Conservation (phyloP, 1,139 yeast genomes). For the Candida sanyaensis region DNA sequence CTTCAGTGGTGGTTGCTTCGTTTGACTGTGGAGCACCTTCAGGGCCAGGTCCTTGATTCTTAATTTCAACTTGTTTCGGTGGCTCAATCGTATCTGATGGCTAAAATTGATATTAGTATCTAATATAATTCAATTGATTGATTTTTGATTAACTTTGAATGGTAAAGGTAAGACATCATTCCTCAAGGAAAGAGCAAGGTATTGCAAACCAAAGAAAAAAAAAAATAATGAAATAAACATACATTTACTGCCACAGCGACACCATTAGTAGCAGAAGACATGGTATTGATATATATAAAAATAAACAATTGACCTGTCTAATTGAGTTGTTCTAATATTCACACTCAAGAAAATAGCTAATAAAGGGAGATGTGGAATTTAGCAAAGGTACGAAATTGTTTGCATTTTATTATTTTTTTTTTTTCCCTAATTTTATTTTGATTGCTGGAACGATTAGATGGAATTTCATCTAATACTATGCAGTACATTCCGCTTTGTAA, state of each 20-base stretch:
- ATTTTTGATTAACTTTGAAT: too few species aligned
- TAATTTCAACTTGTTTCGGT: constrained; percentile 13
- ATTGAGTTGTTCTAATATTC: background rate
- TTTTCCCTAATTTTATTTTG: background rate
- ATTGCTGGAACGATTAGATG: constrained; percentile 1
- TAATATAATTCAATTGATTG: too few species aligned
- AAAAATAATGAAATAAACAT: background rate
- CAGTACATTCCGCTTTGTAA: constrained; percentile 1
- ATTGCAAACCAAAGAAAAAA: background rate
- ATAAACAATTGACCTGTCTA: background rate
- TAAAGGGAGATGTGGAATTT: background rate
- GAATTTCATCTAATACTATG: constrained; percentile 1
- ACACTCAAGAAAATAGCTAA: background rate
- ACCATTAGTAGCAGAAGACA: background rate
- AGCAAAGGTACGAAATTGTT: background rate
- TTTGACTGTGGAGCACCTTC: constrained; percentile 8
- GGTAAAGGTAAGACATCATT: too few species aligned
- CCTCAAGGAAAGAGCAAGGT: background rate
- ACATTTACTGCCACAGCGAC: background rate
- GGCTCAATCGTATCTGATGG: constrained; percentile 14
- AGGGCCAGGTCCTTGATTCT: constrained; percentile 10
- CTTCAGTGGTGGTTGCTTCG: background rate
- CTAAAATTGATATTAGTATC: constrained; percentile 1
- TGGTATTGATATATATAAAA: background rate
- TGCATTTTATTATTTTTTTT: background rate